Conservation (phyloP, 1,284 basidiomycete species). For the Microbotryomycetes sp. region DNA sequence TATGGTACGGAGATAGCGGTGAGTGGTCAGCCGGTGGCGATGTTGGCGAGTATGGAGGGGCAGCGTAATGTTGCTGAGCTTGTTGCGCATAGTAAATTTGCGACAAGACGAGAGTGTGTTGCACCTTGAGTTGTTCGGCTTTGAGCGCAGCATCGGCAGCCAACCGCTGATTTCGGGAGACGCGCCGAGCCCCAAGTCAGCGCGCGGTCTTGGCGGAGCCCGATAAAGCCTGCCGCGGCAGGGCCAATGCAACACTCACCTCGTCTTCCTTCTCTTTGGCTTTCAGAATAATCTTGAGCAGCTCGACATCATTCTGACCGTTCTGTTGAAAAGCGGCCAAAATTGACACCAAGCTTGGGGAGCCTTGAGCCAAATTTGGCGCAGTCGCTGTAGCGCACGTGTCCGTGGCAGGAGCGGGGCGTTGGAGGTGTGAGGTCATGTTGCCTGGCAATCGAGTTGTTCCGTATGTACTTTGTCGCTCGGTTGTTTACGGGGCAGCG, state of each 20-base stretch:
- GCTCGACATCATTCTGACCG: constrained; percentile 30
- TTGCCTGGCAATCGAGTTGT: too few relatives aligned
- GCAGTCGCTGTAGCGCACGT: background rate
- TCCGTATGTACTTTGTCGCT: too few relatives aligned
- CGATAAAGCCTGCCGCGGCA: background rate
- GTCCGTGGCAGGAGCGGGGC: background rate
- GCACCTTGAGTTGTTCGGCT: constrained; percentile 30
- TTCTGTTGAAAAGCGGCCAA: constrained; percentile 26
- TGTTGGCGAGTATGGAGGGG: background rate
- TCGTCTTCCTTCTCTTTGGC: constrained; percentile 36
- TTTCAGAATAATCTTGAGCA: constrained; percentile 30
- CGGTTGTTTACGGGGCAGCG: too few relatives aligned
- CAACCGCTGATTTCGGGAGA: constrained; percentile 23
- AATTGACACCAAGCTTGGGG: constrained; percentile 20
- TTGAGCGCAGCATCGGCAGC: constrained; percentile 26
- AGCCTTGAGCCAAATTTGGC: background rate
- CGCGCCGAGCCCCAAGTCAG: background rate
- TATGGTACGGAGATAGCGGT: background rate
- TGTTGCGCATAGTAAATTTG: constrained; percentile 7
- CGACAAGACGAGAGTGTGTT: constrained; percentile 13
- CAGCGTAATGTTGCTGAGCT: constrained; percentile 6
- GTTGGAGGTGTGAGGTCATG: too few relatives aligned
- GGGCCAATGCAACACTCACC: constrained; percentile 10
- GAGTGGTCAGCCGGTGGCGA: background rate
- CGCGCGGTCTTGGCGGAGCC: background rate